Percentiles rank a stretch among this genome's conserved stretches.
These are phyloP conservation scores for Fusarium coicis DNA, from an alignment of 2,329 filamentous ascomycete genomes.

Conservation along the genomic window DNA sequence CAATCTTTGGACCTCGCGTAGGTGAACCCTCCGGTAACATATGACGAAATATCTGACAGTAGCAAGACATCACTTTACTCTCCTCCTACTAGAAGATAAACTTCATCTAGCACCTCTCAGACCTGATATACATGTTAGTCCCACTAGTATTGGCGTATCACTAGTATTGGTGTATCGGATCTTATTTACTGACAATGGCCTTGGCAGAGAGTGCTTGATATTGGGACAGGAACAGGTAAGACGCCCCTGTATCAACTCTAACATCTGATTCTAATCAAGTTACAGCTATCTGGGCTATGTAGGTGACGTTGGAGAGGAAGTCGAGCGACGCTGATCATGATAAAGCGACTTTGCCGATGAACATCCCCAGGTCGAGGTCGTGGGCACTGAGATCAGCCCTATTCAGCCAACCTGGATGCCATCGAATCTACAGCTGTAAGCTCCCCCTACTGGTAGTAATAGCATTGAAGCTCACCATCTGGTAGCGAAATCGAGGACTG, in stretches of 20 bases:
- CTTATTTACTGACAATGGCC: background rate
- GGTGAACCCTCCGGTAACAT: background rate
- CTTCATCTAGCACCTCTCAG: background rate
- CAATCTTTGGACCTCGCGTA: conserved; percentile 14
- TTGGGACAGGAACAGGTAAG: conserved; percentile 16
- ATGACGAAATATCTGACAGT: background rate
- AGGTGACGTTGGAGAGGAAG: rapidly evolving
- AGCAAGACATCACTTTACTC: conserved; percentile 8
- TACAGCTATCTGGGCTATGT: conserved; percentile 25
- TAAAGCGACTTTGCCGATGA: conserved; percentile 24
- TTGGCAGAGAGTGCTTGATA: conserved; percentile 1
- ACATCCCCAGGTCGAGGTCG: conserved; percentile 11
- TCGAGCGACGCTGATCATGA: rapidly evolving
- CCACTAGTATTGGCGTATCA: too few species aligned
- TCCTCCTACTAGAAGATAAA: background rate
- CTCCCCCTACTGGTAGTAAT: rapidly evolving
- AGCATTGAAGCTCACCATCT: rapidly evolving
- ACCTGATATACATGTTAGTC: background rate
- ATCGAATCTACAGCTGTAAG: conserved; percentile 6
- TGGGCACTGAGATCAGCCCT: conserved; percentile 24
- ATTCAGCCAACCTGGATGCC: conserved; percentile 22
- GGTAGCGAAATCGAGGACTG: conserved; percentile 11
- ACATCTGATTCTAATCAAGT: rapidly evolving
- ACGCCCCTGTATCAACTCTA: rapidly evolving
- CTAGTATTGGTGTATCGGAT: rapidly evolving